Base-by-base conservation (phyloP, 352 stramenopile species). In the Globisporangium recalcitrans region DNA sequence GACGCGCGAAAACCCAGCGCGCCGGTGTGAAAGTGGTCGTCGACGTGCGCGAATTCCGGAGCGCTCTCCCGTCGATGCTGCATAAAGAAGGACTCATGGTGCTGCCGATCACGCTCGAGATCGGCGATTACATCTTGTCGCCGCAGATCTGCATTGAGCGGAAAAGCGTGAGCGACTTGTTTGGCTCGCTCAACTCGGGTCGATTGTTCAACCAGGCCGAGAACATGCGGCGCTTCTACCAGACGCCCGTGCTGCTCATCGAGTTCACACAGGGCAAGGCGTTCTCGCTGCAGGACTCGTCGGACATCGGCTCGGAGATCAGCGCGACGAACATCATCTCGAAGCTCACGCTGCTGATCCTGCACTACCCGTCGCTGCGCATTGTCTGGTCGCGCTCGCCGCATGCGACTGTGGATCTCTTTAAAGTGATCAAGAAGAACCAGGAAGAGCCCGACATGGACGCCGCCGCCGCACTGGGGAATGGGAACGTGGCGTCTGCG, bases 81-180 rank as follows among this genome's bases (percentile, higher is more conserved):
- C 95, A 99, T 74, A 88, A 97, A 65, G 87, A 95, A 54, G 93
- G 90, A 0, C 80, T 98, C 54, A 67, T 95, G 57, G 74, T 99
- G 26, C 78, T 95, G n/a, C 96, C 97, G 8, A 80, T 98, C 16
- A 99, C 96, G 22, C 74, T 99, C 13, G 91, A 96, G 62, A 90
- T 99, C 10, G 97, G 97, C 6, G 97, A 99, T 74, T 99, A 98
- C 72, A 95, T 99, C 8, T 73, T 99, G 40, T 98, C 96, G 51
- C 97, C 97, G 42, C 88, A 98, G 22, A 96, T 99, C 63, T 98
- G 95, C 67, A 83, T 99, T 1, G 97, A 99, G 74, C 80, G 97
- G 40, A 99, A 99, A 69, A 93, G 77, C 63, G 80, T 95, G 46
- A 91, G 82, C 63, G 97, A 99, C 74, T 80, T 99, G n/a, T 98